Percentiles rank a stretch among this genome's conserved stretches.
These are phyloP conservation scores for Cladosporium austrohemisphaericum DNA, from an alignment of 2,329 filamentous ascomycete species.

Conservation along the genomic window DNA sequence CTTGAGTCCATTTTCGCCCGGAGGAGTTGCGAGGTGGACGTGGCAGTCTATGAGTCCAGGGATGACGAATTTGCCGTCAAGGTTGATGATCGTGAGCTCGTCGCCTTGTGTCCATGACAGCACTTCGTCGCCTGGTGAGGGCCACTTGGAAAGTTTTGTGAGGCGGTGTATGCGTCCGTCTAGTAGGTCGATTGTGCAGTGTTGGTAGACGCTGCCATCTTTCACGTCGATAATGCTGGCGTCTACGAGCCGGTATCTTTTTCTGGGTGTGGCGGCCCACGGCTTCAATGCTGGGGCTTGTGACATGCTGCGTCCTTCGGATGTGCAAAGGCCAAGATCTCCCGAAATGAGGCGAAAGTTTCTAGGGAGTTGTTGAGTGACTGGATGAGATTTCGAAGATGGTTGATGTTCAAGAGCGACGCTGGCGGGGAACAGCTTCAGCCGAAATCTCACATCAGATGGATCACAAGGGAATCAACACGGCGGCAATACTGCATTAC, in stretches of 20 bases:
- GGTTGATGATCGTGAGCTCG: conserved; percentile 35
- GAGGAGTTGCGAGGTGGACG: conserved; percentile 47
- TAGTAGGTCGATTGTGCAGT: conserved; percentile 31
- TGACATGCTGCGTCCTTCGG: too few relatives aligned
- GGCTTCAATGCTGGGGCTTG: conserved; percentile 19
- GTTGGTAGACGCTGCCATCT: conserved; percentile 28
- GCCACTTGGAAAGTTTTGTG: conserved; percentile 26
- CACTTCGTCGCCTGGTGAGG: conserved; percentile 28
- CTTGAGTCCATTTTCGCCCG: conserved; percentile 39
- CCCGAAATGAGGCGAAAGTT: too few relatives aligned
- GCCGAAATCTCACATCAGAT: too few relatives aligned
- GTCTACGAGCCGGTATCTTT: conserved; percentile 23
- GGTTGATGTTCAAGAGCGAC: too few relatives aligned
- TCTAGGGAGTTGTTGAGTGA: too few relatives aligned
- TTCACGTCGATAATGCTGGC: conserved; percentile 30
- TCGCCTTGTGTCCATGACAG: conserved; percentile 28
- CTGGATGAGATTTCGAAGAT: too few relatives aligned
- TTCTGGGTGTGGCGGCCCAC: conserved; percentile 21
- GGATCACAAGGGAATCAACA: too few relatives aligned
- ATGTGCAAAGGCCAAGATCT: too few relatives aligned
- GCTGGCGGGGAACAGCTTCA: too few relatives aligned
- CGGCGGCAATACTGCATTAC: too few relatives aligned
- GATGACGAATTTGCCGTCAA: conserved; percentile 44
- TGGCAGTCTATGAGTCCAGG: conserved; percentile 53
- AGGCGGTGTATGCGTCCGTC: conserved; percentile 29